Evolutionary conservation across 129 eudicot genomes (phyloP), one percentile per base, ranked within the genome.

Genomic region (Lonicera japonica): DNA sequence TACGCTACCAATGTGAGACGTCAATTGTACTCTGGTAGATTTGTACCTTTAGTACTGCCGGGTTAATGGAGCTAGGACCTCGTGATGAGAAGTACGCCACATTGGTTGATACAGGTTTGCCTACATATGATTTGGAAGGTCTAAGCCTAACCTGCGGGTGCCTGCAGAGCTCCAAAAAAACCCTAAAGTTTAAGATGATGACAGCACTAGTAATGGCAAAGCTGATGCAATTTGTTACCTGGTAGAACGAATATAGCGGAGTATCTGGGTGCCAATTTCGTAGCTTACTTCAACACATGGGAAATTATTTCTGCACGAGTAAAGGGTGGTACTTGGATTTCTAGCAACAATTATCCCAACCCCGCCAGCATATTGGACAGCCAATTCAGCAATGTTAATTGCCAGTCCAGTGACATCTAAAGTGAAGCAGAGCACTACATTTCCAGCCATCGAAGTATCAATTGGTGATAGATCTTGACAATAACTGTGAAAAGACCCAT

Each of bases 11-110:
- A n/a, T n/a, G n/a, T n/a, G n/a, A n/a, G n/a, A n/a, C n/a, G n/a
- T n/a, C n/a, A n/a, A n/a, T n/a, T n/a, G n/a, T n/a, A n/a, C n/a
- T n/a, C n/a, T n/a, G n/a, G 36, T 29, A 6, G 36, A 29, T 2
- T 29, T 29, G 2, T 59, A 76, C 81, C 81, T 76, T 76, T 5
- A 76, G 73, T 4, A 76, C 41, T 7, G 63, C 53, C 6, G 81
- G 76, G 8, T 65, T 15, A 29, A 65, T 5, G 24, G 61, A 11
- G 24, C 66, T 76, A 14, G 81, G 81, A 9, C 81, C 81, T 34
- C 81, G 39, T 1, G 77, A 51, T 45, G 81, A 76, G 54, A 70
- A 76, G 6, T 41, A 16, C 0, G 72, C 81, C 39, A 76, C 53
- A 13, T 46, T 21, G 11, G 73, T 59, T 9, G 61, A 46, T 13